A percentile compares a stretch with the other conserved stretches of the same genome.
phyloP scores from a whole-genome alignment of 192 early-diverging fungal genomes.

The Dispira parvispora region DNA sequence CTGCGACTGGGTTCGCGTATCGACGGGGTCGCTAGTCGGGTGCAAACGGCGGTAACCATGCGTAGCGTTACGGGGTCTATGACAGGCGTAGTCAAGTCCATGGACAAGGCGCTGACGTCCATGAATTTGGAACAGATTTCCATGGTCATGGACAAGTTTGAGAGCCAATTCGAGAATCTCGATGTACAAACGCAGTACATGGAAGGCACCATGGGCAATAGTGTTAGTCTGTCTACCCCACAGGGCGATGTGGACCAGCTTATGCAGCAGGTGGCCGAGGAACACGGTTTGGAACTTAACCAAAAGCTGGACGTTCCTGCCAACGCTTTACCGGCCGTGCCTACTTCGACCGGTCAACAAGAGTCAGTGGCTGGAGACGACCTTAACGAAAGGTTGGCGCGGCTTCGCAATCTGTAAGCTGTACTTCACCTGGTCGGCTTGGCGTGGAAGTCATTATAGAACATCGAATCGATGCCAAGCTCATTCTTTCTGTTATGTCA shows the following conservation, averaged over 20 bases:
- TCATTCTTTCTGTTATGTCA: no score
- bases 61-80: slow-evolving; percentile 65
- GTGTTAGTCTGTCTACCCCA: slow-evolving; percentile 74
- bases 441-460: no score
- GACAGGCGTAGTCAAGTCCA: slow-evolving; percentile 76
- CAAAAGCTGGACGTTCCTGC: slow-evolving; percentile 34
- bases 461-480: no score
- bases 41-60: slow-evolving; percentile 93
- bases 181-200: slow-evolving; percentile 96
- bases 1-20: slow-evolving; percentile 75
- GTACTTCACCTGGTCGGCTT: no score
- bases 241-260: slow-evolving; percentile 82
- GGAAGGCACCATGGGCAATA: slow-evolving; percentile 81
- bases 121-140: slow-evolving; percentile 98
- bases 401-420: background rate
- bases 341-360: background rate
- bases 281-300: slow-evolving; percentile 82
- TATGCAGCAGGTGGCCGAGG: slow-evolving; percentile 94
- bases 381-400: background rate
- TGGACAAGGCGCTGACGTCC: slow-evolving; percentile 84
- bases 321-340: slow-evolving; percentile 11
- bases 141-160: slow-evolving; percentile 97
- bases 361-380: background rate
- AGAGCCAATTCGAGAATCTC: slow-evolving; percentile 89
- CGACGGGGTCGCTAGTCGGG: slow-evolving; percentile 77